phyloP scores from a whole-genome alignment of 305 asterid species.

The Rubia occidens region DNA sequence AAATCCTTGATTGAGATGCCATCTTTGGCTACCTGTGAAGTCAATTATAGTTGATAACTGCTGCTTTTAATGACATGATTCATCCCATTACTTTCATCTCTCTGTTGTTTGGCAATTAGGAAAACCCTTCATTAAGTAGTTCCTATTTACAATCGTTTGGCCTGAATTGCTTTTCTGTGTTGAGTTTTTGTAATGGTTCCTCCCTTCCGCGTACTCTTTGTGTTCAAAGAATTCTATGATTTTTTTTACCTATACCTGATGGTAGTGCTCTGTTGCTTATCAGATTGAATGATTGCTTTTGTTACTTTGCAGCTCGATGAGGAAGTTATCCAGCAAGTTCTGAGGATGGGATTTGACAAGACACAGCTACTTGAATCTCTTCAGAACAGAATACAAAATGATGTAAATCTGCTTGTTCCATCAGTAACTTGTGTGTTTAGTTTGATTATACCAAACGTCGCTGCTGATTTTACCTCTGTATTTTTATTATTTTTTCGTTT shows the following conservation, averaged over 20 bases:
- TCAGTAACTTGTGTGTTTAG: conserved; percentile 3
- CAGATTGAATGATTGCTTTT: conserved; percentile 12
- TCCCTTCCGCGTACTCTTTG: neutral
- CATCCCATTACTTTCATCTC: neutral
- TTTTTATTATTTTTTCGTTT: neutral
- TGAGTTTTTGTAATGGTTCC: neutral
- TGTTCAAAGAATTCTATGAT: neutral
- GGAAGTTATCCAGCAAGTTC: conserved; percentile 66
- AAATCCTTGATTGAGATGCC: neutral
- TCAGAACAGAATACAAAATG: conserved; percentile 70
- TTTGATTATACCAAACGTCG: conserved; percentile 1
- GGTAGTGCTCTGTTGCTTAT: neutral
- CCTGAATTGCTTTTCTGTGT: neutral
- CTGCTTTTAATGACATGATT: neutral
- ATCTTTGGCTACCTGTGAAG: neutral
- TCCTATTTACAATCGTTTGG: neutral
- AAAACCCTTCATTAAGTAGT: neutral
- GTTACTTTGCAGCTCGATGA: conserved; percentile 63
- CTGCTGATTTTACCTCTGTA: conserved; percentile 10
- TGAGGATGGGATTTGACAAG: conserved; percentile 61
- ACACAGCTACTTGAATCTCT: conserved; percentile 63
- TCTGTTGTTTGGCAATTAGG: neutral
- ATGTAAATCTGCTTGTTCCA: conserved; percentile 35
- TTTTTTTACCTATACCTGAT: neutral
- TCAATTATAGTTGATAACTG: neutral